Evolutionary conservation across 768 basidiomycete genomes (phyloP).

Genomic region (Xerocomellus dryophilus): DNA sequence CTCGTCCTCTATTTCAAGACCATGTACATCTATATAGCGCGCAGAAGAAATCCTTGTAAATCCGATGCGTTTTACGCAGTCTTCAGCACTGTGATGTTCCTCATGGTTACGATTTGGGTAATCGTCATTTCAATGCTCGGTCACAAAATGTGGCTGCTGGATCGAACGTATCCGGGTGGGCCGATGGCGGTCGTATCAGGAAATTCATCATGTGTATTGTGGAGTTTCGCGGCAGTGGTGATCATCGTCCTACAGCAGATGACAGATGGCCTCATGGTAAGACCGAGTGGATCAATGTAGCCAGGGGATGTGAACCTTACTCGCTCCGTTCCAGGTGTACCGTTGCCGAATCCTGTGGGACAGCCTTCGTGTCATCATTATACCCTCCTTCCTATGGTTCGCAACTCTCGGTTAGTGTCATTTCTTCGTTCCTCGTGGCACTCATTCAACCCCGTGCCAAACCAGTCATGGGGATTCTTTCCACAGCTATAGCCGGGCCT

Average conservation of each 20-base stretch:
- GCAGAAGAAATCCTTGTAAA: not conserved
- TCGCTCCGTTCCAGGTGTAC: conserved; percentile 29
- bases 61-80: conserved; percentile 10
- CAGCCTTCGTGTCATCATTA: no score
- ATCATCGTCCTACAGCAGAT: conserved; percentile 30
- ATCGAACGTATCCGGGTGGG: conserved; percentile 31
- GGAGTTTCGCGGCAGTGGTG: conserved; percentile 24
- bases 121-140: conserved; percentile 9
- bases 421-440: not conserved
- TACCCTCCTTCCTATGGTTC: conserved; percentile 8
- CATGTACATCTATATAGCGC: conserved; percentile 4
- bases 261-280: conserved; percentile 26
- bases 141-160: conserved; percentile 32
- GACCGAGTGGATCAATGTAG: conserved; percentile 3
- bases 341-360: no score
- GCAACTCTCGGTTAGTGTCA: conserved; percentile 7
- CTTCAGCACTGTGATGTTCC: conserved; percentile 17
- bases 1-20: conserved; percentile 13
- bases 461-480: conserved; percentile 2
- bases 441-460: not conserved
- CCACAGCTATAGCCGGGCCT: not conserved
- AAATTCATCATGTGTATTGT: conserved; percentile 19
- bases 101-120: conserved; percentile 28
- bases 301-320: not conserved
- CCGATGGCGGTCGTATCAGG: conserved; percentile 16